Percentiles rank a stretch among this genome's conserved stretches.
phyloP scores from a whole-genome alignment of 805 yeast genomes.

The Zygotorulaspora chibaensis region DNA sequence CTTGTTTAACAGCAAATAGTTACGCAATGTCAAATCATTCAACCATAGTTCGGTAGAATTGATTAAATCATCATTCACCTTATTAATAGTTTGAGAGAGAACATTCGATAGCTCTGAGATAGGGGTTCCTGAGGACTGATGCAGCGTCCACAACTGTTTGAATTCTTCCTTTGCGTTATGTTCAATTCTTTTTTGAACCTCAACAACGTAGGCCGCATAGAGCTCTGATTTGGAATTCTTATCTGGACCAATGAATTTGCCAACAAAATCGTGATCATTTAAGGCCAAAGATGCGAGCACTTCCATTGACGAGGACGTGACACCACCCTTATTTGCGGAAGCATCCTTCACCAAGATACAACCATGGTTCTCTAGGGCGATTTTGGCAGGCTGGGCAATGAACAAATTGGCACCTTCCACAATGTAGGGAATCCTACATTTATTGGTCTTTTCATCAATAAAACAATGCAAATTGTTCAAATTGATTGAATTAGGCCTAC shows the following conservation, averaged over 20 bases:
- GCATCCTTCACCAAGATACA: conserved; percentile 89
- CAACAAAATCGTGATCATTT: conserved; percentile 75
- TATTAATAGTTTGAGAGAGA: conserved; percentile 76
- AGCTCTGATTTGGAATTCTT: conserved; percentile 60
- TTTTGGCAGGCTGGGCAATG: conserved; percentile 89
- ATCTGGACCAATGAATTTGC: conserved; percentile 59
- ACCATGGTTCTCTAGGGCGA: conserved; percentile 82
- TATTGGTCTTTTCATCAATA: conserved; percentile 72
- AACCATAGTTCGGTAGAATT: conserved; percentile 79
- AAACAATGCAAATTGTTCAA: conserved; percentile 71
- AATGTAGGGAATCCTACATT: conserved; percentile 73
- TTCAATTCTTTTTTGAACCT: conserved; percentile 73
- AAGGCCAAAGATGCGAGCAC: conserved; percentile 91
- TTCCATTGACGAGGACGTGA: conserved; percentile 92
- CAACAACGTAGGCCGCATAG: conserved; percentile 76
- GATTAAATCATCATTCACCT: conserved; percentile 80
- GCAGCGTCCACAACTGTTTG: conserved; percentile 77
- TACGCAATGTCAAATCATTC: conserved; percentile 71
- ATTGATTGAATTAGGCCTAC: conserved; percentile 95
- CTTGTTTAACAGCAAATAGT: conserved; percentile 60
- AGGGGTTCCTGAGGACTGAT: conserved; percentile 58
- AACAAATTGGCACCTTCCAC: conserved; percentile 98
- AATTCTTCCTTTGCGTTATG: conserved; percentile 82
- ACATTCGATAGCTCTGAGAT: conserved; percentile 70
- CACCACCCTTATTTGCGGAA: conserved; percentile 97